Evolutionary conservation across 2,329 filamentous ascomycete species (phyloP), one percentile per base, ranked within the genome.

Genomic region (Thielaviopsis punctulata): DNA sequence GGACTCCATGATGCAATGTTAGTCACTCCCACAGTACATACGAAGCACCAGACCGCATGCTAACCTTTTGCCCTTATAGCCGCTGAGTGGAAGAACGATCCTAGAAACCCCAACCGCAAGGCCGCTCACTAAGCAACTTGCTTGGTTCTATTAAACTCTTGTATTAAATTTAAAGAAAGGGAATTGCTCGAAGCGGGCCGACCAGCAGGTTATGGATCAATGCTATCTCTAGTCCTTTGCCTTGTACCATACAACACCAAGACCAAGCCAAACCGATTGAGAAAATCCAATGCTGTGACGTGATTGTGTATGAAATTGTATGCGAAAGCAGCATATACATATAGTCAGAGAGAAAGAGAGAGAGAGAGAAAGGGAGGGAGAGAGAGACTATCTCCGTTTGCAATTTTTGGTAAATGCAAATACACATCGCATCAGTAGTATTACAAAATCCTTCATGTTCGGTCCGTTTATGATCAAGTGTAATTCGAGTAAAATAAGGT

Each of bases 41-140:
- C 25, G 23, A 12, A 5, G 15, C 13, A 22, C 19, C 12, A 7
- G 18, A 30, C 30, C n/a, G 22, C 18, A 12, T 48, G 39, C 55
- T 55, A 25, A 55, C 53, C 57, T 24, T 43, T 24, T 41, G 33
- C 13, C n/a, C 23, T n/a, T 45, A 58, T 62, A 96, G 90, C 80
- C 73, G 86, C 85, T 62, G 87, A 96, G 74, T 95, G 79, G 80
- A 93, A 89, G 82, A 93, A 95, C 76, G 90, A 96, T 72, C 87
- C 89, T 60, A 82, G 89, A 69, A 95, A 95, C 79, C 81, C 80
- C 59, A 72, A 74, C 61, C 69, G 68, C 60, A 75, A 72, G 67
- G 60, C 65, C 53, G 63, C 62, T 52, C 73, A 76, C 65, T 76
- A 74, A 64, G 33, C 27, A 12, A 30, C 22, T 41, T 19, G 39